A percentile compares a stretch with the other conserved stretches of the same genome.
These are phyloP conservation scores for Dactylis glomerata DNA, from an alignment of 176 grass and related monocot species.

Conservation along the genomic window DNA sequence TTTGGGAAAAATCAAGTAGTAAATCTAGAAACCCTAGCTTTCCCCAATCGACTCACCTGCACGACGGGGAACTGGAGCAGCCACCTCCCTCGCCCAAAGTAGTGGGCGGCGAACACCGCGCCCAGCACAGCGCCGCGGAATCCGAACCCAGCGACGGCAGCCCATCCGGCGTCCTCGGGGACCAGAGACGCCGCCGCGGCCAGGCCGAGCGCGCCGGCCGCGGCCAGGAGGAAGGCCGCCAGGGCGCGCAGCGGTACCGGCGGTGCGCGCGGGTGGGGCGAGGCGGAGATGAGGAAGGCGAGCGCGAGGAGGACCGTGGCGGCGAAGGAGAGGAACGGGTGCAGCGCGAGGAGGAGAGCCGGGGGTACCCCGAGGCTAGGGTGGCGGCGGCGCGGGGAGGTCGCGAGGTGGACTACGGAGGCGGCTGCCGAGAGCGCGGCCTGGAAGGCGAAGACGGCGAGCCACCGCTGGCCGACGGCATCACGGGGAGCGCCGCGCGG, in stretches of 20 bases:
- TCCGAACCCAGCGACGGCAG: constrained; percentile 31
- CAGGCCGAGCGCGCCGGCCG: constrained; percentile 33
- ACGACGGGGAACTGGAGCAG: constrained; percentile 53
- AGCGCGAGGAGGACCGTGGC: constrained; percentile 59
- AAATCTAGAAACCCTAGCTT: constrained; percentile 36
- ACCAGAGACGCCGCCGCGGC: constrained; percentile 25
- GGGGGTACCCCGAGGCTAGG: constrained; percentile 24
- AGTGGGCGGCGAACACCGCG: constrained; percentile 40
- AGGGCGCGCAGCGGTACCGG: constrained; percentile 26
- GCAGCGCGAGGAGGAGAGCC: constrained; percentile 38
- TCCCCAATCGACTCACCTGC: constrained; percentile 41
- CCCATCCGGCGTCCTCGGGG: constrained; percentile 35
- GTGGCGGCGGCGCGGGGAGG: constrained; percentile 32
- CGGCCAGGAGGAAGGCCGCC: constrained; percentile 31
- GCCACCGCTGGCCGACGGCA: constrained; percentile 57
- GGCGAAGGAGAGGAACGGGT: constrained; percentile 47
- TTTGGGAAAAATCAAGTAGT: neutral
- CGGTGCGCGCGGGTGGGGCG: constrained; percentile 43
- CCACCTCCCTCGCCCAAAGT: constrained; percentile 48
- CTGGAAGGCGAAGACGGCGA: constrained; percentile 44
- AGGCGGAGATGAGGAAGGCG: constrained; percentile 44
- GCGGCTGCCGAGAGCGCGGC: constrained; percentile 34
- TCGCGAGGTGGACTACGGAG: constrained; percentile 30
- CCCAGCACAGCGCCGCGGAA: constrained; percentile 52
- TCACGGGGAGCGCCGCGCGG: constrained; percentile 38